Evolutionary conservation across 495 filamentous ascomycete species (phyloP).

Genomic region (Staphylotrichum tortipilum): DNA sequence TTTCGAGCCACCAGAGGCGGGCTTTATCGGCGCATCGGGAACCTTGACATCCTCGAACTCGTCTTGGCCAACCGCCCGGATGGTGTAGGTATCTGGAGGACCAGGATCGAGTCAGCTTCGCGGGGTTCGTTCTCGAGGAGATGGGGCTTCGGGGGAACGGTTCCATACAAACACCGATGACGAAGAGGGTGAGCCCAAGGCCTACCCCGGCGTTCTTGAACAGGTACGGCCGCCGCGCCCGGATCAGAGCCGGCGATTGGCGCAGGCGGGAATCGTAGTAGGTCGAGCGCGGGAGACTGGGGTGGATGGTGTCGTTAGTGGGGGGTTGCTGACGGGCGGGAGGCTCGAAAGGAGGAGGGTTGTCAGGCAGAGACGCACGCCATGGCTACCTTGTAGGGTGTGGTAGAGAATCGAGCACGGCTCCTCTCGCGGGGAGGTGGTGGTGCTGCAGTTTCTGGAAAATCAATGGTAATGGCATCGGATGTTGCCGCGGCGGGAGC

Average conservation of each 20-base stretch:
- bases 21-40: constrained; percentile 49
- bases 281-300: constrained; percentile 61
- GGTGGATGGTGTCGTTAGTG: neutral
- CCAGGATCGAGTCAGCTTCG: constrained; percentile 1
- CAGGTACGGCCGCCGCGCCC: constrained; percentile 84
- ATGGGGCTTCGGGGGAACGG: neutral
- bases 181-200: constrained; percentile 56
- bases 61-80: constrained; percentile 84
- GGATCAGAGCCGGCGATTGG: constrained; percentile 74
- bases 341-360: neutral
- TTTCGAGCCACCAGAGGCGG: neutral
- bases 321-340: neutral
- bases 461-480: neutral
- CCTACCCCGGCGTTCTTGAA: constrained; percentile 80
- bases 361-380: constrained; percentile 11
- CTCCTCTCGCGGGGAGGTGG: neutral
- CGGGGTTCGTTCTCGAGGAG: neutral
- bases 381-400: neutral
- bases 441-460: neutral
- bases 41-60: constrained; percentile 95
- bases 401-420: neutral
- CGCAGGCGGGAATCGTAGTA: constrained; percentile 85
- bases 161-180: constrained; percentile 64
- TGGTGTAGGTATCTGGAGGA: constrained; percentile 76
- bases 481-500: constrained; percentile 4